A percentile compares a stretch with the other conserved stretches of the same genome.
Evolutionary conservation across 441 rosid genomes (phyloP).

Genomic region (Adansonia gregorii): DNA sequence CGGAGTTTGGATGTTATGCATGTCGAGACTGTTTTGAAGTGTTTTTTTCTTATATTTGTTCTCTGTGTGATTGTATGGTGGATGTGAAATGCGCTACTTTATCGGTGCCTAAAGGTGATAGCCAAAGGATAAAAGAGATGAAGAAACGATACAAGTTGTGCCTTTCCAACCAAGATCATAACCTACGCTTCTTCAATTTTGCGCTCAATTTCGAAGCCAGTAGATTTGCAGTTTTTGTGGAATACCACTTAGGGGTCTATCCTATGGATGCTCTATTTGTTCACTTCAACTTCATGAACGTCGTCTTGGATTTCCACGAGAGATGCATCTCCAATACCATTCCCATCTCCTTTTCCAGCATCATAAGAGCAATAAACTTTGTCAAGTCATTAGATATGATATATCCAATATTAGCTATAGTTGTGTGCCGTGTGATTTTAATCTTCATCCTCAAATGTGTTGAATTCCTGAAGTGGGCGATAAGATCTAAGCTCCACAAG

Average conservation of each 20-base stretch:
- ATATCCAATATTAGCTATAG: background rate
- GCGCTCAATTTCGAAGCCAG: fast-evolving
- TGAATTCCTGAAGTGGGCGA: too few species aligned
- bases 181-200: background rate
- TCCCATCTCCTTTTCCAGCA: background rate
- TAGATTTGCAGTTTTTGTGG: background rate
- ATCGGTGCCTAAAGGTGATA: background rate
- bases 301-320: background rate
- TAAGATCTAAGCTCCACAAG: too few species aligned
- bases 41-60: background rate
- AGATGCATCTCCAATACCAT: background rate
- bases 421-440: background rate
- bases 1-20: background rate
- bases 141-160: background rate
- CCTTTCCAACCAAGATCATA: background rate
- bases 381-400: too few species aligned
- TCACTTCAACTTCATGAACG: background rate
- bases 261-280: background rate
- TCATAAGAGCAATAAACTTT: too few species aligned
- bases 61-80: background rate
- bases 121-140: background rate
- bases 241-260: background rate
- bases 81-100: background rate
- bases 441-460: background rate
- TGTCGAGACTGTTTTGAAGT: background rate